Evolutionary conservation across 352 stramenopile species (phyloP).

Genomic region (Pythium apleroticum): DNA sequence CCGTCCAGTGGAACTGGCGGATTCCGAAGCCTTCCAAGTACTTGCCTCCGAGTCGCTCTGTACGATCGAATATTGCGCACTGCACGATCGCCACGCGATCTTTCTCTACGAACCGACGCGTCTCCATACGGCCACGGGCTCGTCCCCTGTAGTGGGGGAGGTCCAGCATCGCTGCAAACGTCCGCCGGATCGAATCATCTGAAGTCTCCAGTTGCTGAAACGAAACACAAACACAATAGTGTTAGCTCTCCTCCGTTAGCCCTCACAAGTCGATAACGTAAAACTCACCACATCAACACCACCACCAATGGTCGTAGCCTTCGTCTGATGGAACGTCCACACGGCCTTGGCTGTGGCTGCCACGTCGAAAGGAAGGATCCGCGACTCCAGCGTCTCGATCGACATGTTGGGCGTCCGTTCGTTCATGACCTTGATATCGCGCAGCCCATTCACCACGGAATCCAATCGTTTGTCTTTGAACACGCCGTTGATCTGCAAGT

Average conservation of each 20-base stretch:
- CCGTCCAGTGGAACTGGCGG: constrained; percentile 7
- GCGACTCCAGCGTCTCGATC: constrained; percentile 15
- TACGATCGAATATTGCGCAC: background rate
- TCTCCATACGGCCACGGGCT: background rate
- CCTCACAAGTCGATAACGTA: too few relatives aligned
- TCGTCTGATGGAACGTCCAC: constrained; percentile 13
- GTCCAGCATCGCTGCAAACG: background rate
- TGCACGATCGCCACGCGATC: constrained; percentile 2
- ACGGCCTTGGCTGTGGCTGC: constrained; percentile 10
- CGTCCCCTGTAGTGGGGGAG: constrained; percentile 2
- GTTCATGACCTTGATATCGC: constrained; percentile 11
- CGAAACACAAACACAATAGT: background rate
- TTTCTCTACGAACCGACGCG: background rate
- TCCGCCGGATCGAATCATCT: background rate
- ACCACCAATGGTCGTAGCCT: background rate
- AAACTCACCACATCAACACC: background rate
- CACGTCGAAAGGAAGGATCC: constrained; percentile 12
- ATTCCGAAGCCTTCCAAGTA: background rate
- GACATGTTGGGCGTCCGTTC: constrained; percentile 8
- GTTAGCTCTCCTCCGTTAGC: too few relatives aligned
- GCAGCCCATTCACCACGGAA: background rate
- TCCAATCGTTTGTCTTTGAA: constrained; percentile 6
- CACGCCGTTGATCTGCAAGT: constrained; percentile 18
- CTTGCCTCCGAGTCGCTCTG: background rate
- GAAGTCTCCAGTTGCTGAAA: constrained; percentile 7